Conservation (phyloP, 2,329 filamentous ascomycete species). For the Colletotrichum costaricense region DNA sequence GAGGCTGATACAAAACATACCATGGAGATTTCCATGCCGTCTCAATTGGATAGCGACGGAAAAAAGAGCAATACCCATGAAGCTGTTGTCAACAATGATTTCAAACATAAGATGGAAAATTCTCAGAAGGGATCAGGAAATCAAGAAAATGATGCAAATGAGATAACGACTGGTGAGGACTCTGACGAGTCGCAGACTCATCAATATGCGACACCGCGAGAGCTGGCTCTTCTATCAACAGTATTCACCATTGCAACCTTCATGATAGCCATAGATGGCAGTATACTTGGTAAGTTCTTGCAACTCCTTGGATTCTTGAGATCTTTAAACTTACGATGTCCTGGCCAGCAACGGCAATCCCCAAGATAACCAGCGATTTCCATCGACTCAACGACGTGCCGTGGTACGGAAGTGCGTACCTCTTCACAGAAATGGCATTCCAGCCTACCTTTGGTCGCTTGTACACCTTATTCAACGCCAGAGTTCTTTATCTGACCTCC, state of each 20-base stretch:
- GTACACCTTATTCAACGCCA: constrained; percentile 9
- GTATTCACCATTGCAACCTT: not conserved
- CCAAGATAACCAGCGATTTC: constrained; percentile 61
- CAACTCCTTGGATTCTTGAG: too few relatives aligned
- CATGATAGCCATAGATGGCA: constrained; percentile 6
- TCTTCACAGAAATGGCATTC: constrained; percentile 33
- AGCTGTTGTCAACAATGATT: too few relatives aligned
- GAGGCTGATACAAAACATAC: not conserved
- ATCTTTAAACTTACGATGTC: not conserved
- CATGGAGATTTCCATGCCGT: not conserved
- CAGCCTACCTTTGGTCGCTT: not conserved
- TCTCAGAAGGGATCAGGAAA: not conserved
- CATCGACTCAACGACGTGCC: constrained; percentile 63
- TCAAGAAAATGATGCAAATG: not conserved
- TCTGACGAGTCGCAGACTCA: not conserved
- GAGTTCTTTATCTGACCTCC: constrained; percentile 43
- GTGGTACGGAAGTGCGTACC: constrained; percentile 65
- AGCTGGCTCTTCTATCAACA: not conserved
- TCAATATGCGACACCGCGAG: not conserved
- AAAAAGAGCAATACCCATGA: not conserved
- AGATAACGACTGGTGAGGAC: not conserved
- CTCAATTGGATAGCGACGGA: too few relatives aligned
- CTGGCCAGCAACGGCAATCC: constrained; percentile 48
- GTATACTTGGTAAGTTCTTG: not conserved
- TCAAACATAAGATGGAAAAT: not conserved